Conservation (phyloP, 495 filamentous ascomycete species). For the Penicillium silybi region DNA sequence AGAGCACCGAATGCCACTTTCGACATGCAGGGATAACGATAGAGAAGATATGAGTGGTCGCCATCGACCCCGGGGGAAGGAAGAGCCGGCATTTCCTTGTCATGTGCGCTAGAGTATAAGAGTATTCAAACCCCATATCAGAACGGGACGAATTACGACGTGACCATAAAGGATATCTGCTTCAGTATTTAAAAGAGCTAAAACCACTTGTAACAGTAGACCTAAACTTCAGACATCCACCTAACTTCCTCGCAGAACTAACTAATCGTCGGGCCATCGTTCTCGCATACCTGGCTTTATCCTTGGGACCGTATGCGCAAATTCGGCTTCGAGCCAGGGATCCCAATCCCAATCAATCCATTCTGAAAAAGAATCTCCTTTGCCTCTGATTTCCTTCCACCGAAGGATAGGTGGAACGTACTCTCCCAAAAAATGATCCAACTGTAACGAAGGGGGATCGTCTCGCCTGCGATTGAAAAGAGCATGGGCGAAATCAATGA, state of each 20-base stretch:
- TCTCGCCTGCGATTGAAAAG: conserved; percentile 19
- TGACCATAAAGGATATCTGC: too few relatives aligned
- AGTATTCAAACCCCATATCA: too few relatives aligned
- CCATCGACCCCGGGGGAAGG: too few relatives aligned
- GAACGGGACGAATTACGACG: too few relatives aligned
- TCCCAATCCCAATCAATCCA: conserved; percentile 27
- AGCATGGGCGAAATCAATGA: conserved; percentile 22
- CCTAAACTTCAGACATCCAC: too few relatives aligned
- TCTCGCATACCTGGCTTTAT: conserved; percentile 23
- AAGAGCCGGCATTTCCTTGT: too few relatives aligned
- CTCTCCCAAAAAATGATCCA: conserved; percentile 17
- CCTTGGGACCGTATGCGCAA: conserved; percentile 13
- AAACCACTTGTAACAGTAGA: too few relatives aligned
- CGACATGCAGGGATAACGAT: background rate
- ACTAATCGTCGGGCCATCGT: conserved; percentile 1
- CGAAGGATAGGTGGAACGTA: conserved; percentile 21
- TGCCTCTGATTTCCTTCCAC: conserved; percentile 10
- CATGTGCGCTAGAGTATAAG: too few relatives aligned
- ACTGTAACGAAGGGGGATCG: conserved; percentile 3
- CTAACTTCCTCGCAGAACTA: background rate
- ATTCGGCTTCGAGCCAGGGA: conserved; percentile 18
- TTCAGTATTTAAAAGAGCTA: too few relatives aligned
- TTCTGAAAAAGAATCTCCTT: conserved; percentile 6
- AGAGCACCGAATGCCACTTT: background rate
- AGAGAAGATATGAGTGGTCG: too few relatives aligned